A percentile compares a stretch with the other conserved stretches of the same genome.
These are phyloP conservation scores for Cenchrus americanus DNA, from an alignment of 176 grass and related monocot species.

Conservation along the genomic window DNA sequence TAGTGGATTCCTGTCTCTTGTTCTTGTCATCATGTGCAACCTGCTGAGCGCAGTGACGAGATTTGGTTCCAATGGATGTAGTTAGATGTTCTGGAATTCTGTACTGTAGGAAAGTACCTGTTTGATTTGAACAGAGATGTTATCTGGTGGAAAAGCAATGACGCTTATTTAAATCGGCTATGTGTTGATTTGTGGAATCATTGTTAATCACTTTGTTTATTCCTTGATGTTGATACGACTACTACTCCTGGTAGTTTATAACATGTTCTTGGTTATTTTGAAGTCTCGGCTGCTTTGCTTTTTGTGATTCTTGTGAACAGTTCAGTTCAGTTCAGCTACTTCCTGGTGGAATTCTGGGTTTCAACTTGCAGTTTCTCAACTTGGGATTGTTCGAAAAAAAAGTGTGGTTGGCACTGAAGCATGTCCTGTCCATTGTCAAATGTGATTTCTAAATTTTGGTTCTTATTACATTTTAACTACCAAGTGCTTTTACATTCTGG, in stretches of 20 bases:
- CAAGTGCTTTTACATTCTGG: too few species aligned
- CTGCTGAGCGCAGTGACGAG: neutral
- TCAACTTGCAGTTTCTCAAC: neutral
- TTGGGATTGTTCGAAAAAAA: neutral
- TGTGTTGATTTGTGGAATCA: neutral
- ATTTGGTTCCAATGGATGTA: neutral
- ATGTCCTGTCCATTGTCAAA: neutral
- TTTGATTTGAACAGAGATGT: neutral
- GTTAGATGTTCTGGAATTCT: neutral
- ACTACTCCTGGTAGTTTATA: neutral
- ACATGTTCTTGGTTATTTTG: neutral
- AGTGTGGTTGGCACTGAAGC: neutral
- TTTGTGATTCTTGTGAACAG: too few species aligned
- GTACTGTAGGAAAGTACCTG: neutral
- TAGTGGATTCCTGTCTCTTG: neutral
- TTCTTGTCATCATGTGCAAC: neutral
- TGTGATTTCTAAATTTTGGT: too few species aligned
- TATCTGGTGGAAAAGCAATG: neutral
- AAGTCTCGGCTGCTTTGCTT: too few species aligned
- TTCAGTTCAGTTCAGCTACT: neutral
- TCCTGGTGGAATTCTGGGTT: neutral
- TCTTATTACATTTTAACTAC: too few species aligned
- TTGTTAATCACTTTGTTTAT: neutral
- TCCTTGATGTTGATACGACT: neutral
- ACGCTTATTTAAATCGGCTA: neutral